Evolutionary conservation across 192 early-diverging fungal species (phyloP).

Genomic region (Mortierella alpina): DNA sequence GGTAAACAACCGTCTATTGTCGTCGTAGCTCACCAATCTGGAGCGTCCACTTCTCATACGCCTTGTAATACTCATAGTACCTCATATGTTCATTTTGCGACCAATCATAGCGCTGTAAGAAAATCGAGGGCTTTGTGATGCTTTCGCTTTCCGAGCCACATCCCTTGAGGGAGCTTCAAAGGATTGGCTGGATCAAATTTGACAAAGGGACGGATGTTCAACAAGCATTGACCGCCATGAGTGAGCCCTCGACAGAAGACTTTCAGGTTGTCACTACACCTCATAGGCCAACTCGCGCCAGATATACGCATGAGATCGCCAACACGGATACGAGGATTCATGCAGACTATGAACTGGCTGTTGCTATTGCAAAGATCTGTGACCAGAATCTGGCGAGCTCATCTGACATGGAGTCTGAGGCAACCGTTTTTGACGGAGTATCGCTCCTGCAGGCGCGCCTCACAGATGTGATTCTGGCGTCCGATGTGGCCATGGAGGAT

Average conservation of each 20-base stretch:
- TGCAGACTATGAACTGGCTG: constrained; percentile 78
- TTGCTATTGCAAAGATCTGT: constrained; percentile 62
- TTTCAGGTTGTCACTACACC: constrained; percentile 25
- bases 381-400: constrained; percentile 63
- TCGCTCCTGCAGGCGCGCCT: constrained; percentile 15
- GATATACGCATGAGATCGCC: constrained; percentile 77
- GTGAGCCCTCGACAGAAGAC: constrained; percentile 38
- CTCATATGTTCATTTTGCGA: background rate
- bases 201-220: constrained; percentile 87
- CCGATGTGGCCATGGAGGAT: constrained; percentile 29
- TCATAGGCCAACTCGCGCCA: constrained; percentile 58
- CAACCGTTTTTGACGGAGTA: constrained; percentile 22
- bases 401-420: constrained; percentile 21
- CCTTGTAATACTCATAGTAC: background rate
- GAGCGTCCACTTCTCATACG: background rate
- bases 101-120: constrained; percentile 65
- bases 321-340: constrained; percentile 75
- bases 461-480: constrained; percentile 31
- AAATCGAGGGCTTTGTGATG: constrained; percentile 84
- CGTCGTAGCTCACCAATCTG: background rate
- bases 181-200: constrained; percentile 94
- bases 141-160: constrained; percentile 89
- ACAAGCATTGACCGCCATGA: constrained; percentile 63
- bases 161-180: constrained; percentile 83
- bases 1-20: constrained; percentile 8